Percentiles rank a stretch among this genome's conserved stretches.
Evolutionary conservation across 78 protist species (phyloP).

Genomic region (Dictyostelium intermedium): DNA sequence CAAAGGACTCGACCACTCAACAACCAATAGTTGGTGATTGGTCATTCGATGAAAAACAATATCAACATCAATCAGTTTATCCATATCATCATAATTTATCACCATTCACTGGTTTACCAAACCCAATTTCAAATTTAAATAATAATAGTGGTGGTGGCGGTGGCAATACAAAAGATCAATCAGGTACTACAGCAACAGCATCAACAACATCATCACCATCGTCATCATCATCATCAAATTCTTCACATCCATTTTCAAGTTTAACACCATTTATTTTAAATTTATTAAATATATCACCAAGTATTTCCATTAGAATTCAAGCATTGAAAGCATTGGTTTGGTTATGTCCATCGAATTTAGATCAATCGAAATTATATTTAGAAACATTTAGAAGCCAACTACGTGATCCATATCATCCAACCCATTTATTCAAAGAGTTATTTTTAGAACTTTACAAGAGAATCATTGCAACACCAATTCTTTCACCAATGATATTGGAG

Average conservation of each 20-base stretch:
- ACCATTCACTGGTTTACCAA: not conserved
- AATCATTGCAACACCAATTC: conserved; percentile 53
- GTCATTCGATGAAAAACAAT: conserved; percentile 11
- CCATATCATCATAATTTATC: not conserved
- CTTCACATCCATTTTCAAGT: conserved; percentile 58
- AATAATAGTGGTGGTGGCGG: not conserved
- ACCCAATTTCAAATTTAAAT: not conserved
- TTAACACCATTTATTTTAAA: conserved; percentile 22
- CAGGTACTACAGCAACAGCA: not conserved
- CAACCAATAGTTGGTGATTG: conserved; percentile 56
- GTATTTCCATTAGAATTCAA: conserved; percentile 57
- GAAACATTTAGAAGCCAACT: conserved; percentile 35
- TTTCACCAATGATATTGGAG: conserved; percentile 49
- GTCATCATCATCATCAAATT: not conserved
- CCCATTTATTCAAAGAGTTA: conserved; percentile 44
- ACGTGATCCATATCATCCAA: conserved; percentile 51
- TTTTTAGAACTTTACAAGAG: conserved; percentile 45
- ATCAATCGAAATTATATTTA: not conserved
- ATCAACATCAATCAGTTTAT: not conserved
- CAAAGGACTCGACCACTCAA: conserved; percentile 18
- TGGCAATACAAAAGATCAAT: not conserved
- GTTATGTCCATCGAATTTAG: conserved; percentile 54
- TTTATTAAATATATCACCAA: conserved; percentile 30
- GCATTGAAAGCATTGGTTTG: conserved; percentile 49
- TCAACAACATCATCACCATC: not conserved